Evolutionary conservation across 257 asterid genomes (phyloP).

Genomic region (Nicotiana knightiana): DNA sequence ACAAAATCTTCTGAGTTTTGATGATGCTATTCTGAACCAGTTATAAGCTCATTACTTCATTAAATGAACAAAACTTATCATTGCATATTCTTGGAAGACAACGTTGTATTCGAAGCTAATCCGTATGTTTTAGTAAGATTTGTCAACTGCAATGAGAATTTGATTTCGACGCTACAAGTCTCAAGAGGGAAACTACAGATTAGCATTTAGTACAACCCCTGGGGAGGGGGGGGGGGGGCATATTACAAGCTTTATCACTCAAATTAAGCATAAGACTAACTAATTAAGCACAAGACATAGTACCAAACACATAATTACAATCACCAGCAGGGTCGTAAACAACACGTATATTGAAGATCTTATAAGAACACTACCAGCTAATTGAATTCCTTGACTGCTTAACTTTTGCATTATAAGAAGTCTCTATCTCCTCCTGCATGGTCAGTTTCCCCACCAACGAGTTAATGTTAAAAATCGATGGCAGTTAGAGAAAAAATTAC

Average conservation of each 20-base stretch:
- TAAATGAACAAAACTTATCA: neutral
- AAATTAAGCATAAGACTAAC: neutral
- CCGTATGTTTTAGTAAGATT: neutral
- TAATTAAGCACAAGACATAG: neutral
- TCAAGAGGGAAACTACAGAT: neutral
- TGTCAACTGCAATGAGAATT: neutral
- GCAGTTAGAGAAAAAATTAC: neutral
- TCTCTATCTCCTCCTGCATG: conserved; percentile 85
- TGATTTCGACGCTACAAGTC: neutral
- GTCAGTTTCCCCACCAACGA: neutral
- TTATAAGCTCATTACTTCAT: neutral
- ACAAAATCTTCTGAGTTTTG: neutral
- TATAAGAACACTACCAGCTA: conserved; percentile 44
- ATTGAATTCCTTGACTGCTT: conserved; percentile 60
- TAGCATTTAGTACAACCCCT: neutral
- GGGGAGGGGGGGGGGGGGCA: neutral
- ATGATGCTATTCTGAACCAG: neutral
- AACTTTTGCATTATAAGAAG: conserved; percentile 47
- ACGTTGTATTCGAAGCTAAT: neutral
- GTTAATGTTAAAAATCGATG: neutral
- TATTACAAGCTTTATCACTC: conserved; percentile 8
- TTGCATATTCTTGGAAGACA: neutral
- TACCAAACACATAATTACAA: neutral
- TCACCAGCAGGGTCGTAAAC: neutral
- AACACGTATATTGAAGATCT: neutral